Evolutionary conservation across 1,284 basidiomycete genomes (phyloP).

Genomic region (Naganishia sp.): DNA sequence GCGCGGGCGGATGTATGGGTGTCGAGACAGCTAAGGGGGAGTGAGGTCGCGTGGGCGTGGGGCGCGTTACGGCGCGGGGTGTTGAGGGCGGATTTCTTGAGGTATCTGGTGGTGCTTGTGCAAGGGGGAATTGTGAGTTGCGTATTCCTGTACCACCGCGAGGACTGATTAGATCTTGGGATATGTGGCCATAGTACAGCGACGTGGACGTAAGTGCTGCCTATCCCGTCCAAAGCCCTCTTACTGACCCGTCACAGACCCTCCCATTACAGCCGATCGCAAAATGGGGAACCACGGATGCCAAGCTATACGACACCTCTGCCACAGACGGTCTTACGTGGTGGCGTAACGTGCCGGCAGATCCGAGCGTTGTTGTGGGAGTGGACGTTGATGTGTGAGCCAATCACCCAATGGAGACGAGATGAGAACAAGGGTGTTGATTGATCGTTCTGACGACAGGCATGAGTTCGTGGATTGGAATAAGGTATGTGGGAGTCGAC

Average conservation of each 20-base stretch:
- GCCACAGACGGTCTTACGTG: constrained; percentile 42
- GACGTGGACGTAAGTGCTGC: constrained; percentile 48
- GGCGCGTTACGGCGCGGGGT: constrained; percentile 48
- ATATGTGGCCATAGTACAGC: constrained; percentile 38
- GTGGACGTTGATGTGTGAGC: constrained; percentile 52
- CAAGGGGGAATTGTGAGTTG: constrained; percentile 48
- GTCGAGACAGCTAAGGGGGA: constrained; percentile 38
- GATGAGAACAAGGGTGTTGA: background rate
- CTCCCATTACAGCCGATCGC: constrained; percentile 43
- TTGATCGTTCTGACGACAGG: background rate
- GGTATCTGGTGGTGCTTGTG: constrained; percentile 53
- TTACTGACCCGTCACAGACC: constrained; percentile 35
- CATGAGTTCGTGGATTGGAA: constrained; percentile 18
- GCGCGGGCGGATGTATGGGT: constrained; percentile 12
- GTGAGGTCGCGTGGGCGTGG: constrained; percentile 49
- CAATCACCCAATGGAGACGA: background rate
- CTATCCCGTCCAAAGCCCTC: background rate
- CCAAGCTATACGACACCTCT: constrained; percentile 40
- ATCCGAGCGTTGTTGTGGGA: constrained; percentile 50
- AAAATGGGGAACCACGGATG: constrained; percentile 44
- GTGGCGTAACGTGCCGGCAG: constrained; percentile 34
- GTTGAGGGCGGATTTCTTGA: constrained; percentile 52
- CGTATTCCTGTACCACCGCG: background rate
- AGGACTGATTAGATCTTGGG: background rate
- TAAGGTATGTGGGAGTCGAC: background rate